phyloP scores from a whole-genome alignment of 306 rosid species.

The Nissolia schottii region DNA sequence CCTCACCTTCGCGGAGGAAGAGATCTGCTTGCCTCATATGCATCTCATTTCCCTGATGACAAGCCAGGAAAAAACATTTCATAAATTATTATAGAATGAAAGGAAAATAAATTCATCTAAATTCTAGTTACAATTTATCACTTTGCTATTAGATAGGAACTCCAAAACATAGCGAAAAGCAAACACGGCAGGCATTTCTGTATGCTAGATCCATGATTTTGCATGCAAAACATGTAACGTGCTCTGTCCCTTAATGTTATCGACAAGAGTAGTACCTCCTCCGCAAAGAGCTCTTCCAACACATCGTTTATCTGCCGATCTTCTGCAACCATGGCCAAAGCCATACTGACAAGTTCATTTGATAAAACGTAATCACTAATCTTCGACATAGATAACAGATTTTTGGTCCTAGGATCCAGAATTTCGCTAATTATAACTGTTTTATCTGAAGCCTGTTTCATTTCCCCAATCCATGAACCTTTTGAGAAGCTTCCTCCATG shows the following conservation, averaged over 20 bases:
- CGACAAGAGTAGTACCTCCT: constrained; percentile 54
- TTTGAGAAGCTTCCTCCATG: constrained; percentile 69
- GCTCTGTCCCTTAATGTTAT: neutral
- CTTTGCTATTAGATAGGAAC: constrained; percentile 8
- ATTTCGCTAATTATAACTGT: constrained; percentile 87
- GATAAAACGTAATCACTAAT: constrained; percentile 91
- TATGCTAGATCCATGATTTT: neutral
- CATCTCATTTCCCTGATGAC: constrained; percentile 78
- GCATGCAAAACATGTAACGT: constrained; percentile 13
- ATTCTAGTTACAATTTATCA: neutral
- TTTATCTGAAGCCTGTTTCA: constrained; percentile 90
- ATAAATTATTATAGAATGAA: constrained; percentile 1
- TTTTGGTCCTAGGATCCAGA: constrained; percentile 91
- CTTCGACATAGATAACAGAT: constrained; percentile 78
- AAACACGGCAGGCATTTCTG: neutral
- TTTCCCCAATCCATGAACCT: constrained; percentile 93
- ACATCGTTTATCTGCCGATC: constrained; percentile 89
- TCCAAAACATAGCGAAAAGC: neutral
- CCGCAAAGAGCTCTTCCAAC: constrained; percentile 87
- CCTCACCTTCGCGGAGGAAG: constrained; percentile 68
- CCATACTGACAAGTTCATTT: constrained; percentile 96
- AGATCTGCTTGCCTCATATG: constrained; percentile 83
- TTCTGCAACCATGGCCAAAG: constrained; percentile 91
- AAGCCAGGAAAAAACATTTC: neutral
- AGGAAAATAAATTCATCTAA: neutral